Evolutionary conservation across 176 grass and related monocot species (phyloP).

Genomic region (Cenchrus americanus): DNA sequence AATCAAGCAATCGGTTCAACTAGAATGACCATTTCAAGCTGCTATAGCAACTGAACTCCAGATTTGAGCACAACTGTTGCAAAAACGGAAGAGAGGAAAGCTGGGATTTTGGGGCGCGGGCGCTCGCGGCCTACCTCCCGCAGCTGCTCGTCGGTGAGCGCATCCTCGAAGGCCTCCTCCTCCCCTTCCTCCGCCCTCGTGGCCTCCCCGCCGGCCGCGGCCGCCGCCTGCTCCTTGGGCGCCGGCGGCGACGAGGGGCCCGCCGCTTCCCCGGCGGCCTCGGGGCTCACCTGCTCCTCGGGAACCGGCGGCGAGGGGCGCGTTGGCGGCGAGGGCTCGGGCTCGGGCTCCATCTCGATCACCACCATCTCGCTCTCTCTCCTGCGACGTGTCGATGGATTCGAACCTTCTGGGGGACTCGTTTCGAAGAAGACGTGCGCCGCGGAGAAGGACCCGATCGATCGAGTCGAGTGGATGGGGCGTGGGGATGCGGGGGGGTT

Average conservation of each 20-base stretch:
- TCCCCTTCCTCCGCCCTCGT: slow-evolving; percentile 33
- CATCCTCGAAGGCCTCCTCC: slow-evolving; percentile 80
- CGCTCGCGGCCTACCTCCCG: slow-evolving; percentile 51
- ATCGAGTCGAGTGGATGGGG: not conserved
- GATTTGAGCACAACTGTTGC: slow-evolving; percentile 3
- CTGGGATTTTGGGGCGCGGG: not conserved
- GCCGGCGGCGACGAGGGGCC: not conserved
- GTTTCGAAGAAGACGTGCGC: not conserved
- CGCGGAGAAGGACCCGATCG: too few relatives aligned
- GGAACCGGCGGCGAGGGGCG: not conserved
- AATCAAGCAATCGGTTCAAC: not conserved
- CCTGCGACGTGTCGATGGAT: not conserved
- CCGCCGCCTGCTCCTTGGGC: not conserved
- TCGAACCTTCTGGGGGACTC: not conserved
- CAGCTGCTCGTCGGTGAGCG: slow-evolving; percentile 88
- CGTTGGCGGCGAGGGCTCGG: slow-evolving; percentile 1
- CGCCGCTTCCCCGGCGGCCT: slow-evolving; percentile 1
- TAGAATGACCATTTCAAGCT: not conserved
- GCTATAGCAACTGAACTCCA: not conserved
- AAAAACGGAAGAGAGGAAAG: not conserved
- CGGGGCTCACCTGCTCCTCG: not conserved
- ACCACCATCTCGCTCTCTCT: slow-evolving; percentile 55
- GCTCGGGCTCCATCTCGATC: slow-evolving; percentile 63
- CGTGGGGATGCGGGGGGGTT: not conserved
- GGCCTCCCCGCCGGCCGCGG: slow-evolving; percentile 26